A percentile compares a stretch with the other conserved stretches of the same genome.
phyloP scores from a whole-genome alignment of 2,329 filamentous ascomycete genomes.

The Ophiobolus disseminans region DNA sequence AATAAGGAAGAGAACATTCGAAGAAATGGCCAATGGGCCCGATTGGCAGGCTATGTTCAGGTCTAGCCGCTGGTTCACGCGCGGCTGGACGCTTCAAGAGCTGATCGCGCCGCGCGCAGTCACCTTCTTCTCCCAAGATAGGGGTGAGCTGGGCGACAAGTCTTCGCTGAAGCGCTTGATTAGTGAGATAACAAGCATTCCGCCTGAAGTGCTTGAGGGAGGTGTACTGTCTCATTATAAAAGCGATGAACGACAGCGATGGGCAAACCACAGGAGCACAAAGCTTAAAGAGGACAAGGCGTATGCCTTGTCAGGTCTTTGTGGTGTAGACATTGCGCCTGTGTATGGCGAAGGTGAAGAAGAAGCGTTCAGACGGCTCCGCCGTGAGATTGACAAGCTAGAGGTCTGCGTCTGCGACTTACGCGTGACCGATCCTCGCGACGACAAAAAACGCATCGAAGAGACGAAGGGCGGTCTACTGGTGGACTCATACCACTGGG shows the following conservation, averaged over 20 bases:
- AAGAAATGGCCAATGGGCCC: not conserved
- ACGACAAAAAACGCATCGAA: too few species aligned
- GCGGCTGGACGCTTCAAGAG: too few species aligned
- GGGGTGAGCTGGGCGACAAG: not conserved
- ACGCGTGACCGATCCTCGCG: slow-evolving; percentile 8
- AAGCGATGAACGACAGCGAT: slow-evolving; percentile 4
- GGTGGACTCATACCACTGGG: slow-evolving; percentile 7
- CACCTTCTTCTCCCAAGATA: slow-evolving; percentile 1
- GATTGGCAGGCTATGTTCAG: not conserved
- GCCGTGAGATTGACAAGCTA: not conserved
- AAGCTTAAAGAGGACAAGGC: slow-evolving; percentile 1
- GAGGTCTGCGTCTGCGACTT: slow-evolving; percentile 11
- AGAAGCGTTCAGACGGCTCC: slow-evolving; percentile 1
- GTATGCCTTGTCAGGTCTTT: not conserved
- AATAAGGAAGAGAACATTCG: not conserved
- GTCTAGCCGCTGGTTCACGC: too few species aligned
- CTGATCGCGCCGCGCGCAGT: slow-evolving; percentile 2
- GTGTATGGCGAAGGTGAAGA: not conserved
- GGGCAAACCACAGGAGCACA: slow-evolving; percentile 1
- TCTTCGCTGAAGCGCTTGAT: not conserved
- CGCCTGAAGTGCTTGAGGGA: not conserved
- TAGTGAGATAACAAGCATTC: not conserved
- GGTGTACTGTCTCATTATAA: not conserved
- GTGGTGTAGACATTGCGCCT: not conserved
- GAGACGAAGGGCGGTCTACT: too few species aligned